Evolutionary conservation across 75 land plant genomes (phyloP).

Genomic region (Picea sitchensis): DNA sequence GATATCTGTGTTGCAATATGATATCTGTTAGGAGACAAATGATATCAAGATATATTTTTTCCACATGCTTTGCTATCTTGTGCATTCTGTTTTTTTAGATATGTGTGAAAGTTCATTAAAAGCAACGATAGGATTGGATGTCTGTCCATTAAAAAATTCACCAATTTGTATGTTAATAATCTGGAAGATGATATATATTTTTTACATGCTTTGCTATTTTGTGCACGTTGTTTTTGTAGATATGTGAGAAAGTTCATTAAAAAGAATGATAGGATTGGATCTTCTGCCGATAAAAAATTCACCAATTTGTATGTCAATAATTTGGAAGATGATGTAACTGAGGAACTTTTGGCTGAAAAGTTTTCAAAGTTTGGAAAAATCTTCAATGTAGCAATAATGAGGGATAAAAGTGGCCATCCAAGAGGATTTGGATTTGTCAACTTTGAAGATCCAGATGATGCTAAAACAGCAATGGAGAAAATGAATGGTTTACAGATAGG

Average conservation of each 20-base stretch:
- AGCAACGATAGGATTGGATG: too few species aligned
- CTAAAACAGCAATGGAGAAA: slow-evolving; percentile 40
- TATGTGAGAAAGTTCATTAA: slow-evolving; percentile 49
- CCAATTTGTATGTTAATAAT: too few species aligned
- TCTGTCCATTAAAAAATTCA: too few species aligned
- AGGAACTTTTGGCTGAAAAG: slow-evolving; percentile 36
- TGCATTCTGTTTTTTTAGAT: too few species aligned
- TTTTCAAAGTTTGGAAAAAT: slow-evolving; percentile 60
- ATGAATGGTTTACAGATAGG: slow-evolving; percentile 18
- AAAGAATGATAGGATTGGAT: slow-evolving; percentile 34
- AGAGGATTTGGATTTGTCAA: slow-evolving; percentile 72
- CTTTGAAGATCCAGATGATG: slow-evolving; percentile 64
- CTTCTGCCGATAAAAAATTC: slow-evolving; percentile 38
- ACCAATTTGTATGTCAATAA: slow-evolving; percentile 69
- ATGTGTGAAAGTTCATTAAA: too few species aligned
- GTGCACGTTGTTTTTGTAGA: too few species aligned
- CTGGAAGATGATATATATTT: not conserved
- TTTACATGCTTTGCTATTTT: not conserved
- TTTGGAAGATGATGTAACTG: slow-evolving; percentile 49
- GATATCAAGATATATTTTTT: too few species aligned
- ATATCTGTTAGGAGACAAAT: too few species aligned
- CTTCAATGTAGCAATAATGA: slow-evolving; percentile 33
- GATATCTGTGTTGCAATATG: too few species aligned
- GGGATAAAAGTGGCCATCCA: slow-evolving; percentile 50
- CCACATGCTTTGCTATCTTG: too few species aligned